Evolutionary conservation across 257 asterid genomes (phyloP), one percentile per base, ranked within the genome.

Genomic region (Hygrophila difformis): DNA sequence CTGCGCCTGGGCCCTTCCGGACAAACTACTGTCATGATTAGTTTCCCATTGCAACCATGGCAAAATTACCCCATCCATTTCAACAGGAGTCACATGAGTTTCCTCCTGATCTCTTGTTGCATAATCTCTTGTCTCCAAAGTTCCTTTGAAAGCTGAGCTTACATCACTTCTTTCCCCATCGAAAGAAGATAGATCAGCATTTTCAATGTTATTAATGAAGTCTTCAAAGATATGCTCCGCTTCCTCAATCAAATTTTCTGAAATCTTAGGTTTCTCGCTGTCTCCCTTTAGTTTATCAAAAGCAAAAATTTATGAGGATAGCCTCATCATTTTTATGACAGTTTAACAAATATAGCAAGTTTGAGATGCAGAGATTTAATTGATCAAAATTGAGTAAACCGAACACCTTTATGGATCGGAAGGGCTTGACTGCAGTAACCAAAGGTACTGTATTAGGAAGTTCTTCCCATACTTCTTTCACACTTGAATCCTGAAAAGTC

Each of bases 151-250:
- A 47, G 76, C 73, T 19, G 96, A 79, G 67, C 93, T 75, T 28
- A 60, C 80, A 48, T 91, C 99, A 53, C 96, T 86, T 70, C 81
- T 76, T 65, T 82, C 99, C 24, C 94, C 99, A 66, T 91, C 96
- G 67, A 86, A 75, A 13, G 96, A 91, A 66, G 98, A 85, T 49
- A 82, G 47, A 60, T 91, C 98, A 17, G 96, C 73, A 58, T 85
- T 93, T 69, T 84, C 95, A 45, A 86, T 65, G 67, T 74, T 91
- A 47, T 70, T 72, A 44, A 76, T 68, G 77, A 82, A 91, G 70
- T 78, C 95, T 73, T 75, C 94, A 34, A 91, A 53, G 60, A 67
- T 75, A 63, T 59, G 78, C 61, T 86, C 98, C 17, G 96, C 96
- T 61, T 82, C 96, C 55, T 79, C 94, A 13, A 51, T 66, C 68